Base-by-base conservation (phyloP, 768 basidiomycete species). In the Leccinum obscurum region DNA sequence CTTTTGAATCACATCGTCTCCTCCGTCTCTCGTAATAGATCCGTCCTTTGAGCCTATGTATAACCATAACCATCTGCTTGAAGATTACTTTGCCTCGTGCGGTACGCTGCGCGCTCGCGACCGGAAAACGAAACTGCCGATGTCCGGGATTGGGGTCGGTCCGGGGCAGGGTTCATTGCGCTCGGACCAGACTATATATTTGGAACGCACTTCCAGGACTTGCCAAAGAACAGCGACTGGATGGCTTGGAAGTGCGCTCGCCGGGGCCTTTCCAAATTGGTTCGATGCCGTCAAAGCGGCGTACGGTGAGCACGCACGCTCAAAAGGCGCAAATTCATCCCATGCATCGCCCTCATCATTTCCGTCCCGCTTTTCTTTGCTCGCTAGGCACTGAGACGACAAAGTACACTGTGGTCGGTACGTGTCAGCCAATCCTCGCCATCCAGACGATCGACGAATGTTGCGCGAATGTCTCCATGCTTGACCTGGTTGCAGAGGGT, bases 111-210 rank as follows among this genome's bases (percentile, higher is more conserved):
- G n/a, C 20, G n/a, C 13, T 30, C 17, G 7, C 26, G 17, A n/a
- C 5, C 9, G 8, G 17, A 6, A 22, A 11, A 22, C 5, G 22
- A 49, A 20, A 20, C 22, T 24, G 41, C 20, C 41, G 11, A 14
- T 11, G 50, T 22, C 11, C 24, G 20, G 28, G 28, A 2, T 4
- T 17, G 22, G 22, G 41, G 3, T 9, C 14, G 14, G 48, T 11
- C 28, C 28, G 30, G 30, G 30, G 30, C 30, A 87, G 86, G 85
- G 0, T 87, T 81, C 68, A 65, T 78, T 54, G 83, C 87, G 0
- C 67, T 87, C 7, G 85, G 83, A 2, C 76, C 82, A 7, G 86
- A 88, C 64, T 87, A 85, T 64, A 84, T 87, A 71, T 78, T 84
- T 58, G 85, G 85, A 6, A 77, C 80, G 50, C 67, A 76, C 5